Base-by-base conservation (phyloP, 306 rosid genomes). In the Pyrus bretschneideri region DNA sequence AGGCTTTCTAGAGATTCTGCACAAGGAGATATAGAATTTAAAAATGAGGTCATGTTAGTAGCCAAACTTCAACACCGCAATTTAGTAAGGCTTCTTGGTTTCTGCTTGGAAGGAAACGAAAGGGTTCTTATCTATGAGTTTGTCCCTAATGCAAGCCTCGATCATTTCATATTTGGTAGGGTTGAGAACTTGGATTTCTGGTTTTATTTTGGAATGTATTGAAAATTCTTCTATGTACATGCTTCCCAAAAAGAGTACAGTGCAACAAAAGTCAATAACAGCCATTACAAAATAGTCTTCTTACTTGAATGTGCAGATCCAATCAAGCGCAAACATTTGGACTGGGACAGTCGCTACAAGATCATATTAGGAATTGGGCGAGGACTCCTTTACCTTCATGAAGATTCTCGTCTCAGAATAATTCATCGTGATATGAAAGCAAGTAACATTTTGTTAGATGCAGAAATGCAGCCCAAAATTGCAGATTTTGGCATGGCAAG, bases 121-220 rank as follows among this genome's bases (percentile, higher is more conserved):
- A 66, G 70, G n/a, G 9, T 66, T 66, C 70, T 66, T 10, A 21
- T 66, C 33, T 38, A 35, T 35, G 70, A 35, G 51, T 66, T 66
- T 66, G 70, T 66, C 49, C 51, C 51, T 1, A 66, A 66, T 35
- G 25, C 70, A 38, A 66, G 70, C 30, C 70, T 66, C 30, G 70
- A 66, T 66, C 49, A 66, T 21, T 66, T 66, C 70, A 66, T 66
- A 66, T 66, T 66, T 35, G 70, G 70, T 66, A 66, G 4, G 70
- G 51, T 18, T 10, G 1, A 17, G 30, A 21, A 64, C 6, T 30
- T 64, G 4, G 35, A 25, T 25, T 15, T 17, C 6, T 18, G 25
- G 3, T 31, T 64, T 64, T 1, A 7, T 0, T 64, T 9, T 23
- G 19, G 27, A 59, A 11, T 59, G 30, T 59, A 59, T 59, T 1